Evolutionary conservation across 257 asterid species (phyloP).

Genomic region (Mentha longifolia): DNA sequence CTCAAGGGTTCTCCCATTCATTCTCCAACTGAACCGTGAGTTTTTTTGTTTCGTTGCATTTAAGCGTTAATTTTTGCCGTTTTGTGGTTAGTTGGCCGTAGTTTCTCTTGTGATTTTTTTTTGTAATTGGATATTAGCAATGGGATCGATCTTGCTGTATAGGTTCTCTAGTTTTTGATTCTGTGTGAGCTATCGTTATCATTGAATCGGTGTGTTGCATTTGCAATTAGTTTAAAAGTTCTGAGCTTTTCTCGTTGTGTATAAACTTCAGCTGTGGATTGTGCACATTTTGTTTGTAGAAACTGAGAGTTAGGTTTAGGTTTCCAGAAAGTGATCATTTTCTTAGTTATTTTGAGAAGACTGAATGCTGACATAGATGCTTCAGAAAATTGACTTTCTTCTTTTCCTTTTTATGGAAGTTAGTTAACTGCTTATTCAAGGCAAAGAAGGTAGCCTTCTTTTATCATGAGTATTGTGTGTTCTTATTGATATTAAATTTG

Average conservation of each 20-base stretch:
- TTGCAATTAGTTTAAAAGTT: conserved; percentile 20
- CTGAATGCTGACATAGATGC: conserved; percentile 15
- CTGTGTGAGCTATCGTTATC: not conserved
- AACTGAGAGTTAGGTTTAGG: conserved; percentile 6
- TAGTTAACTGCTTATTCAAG: not conserved
- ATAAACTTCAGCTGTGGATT: conserved; percentile 5
- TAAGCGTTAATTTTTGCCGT: not conserved
- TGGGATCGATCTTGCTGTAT: conserved; percentile 19
- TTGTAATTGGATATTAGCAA: conserved; percentile 6
- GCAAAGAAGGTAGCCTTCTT: conserved; percentile 6
- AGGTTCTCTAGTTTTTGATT: not conserved
- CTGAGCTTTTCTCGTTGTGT: conserved; percentile 15
- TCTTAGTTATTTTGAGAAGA: not conserved
- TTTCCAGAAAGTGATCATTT: conserved; percentile 4
- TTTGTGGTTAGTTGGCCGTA: conserved; percentile 11
- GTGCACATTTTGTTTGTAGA: conserved; percentile 2
- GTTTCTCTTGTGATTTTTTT: not conserved
- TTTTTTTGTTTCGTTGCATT: not conserved
- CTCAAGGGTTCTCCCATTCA: conserved; percentile 56
- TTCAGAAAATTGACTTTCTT: not conserved
- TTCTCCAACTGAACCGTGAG: conserved; percentile 69
- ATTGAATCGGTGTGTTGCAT: conserved; percentile 8
- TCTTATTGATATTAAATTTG: conserved; percentile 27
- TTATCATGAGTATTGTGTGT: not conserved
- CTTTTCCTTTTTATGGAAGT: not conserved